Conservation (phyloP, 2,329 filamentous ascomycete species). For the Herpotrichia juniperi region DNA sequence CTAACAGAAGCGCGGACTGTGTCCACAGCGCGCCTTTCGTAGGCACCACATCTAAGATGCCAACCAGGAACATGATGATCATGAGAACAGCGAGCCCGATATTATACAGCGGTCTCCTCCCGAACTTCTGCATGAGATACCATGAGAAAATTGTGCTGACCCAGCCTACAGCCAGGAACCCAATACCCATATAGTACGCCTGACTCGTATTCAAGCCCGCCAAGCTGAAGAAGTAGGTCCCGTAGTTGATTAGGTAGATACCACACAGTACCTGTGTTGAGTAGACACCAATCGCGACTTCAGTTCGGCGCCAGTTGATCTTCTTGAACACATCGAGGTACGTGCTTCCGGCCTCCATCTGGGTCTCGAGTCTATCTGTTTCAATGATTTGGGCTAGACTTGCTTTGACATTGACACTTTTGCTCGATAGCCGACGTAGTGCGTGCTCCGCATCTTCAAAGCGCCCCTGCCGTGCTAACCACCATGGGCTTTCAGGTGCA, state of each 20-base stretch:
- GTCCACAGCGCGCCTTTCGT: conserved; percentile 46
- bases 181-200: conserved; percentile 53
- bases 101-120: conserved; percentile 74
- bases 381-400: conserved; percentile 88
- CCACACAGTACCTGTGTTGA: conserved; percentile 51
- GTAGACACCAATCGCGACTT: conserved; percentile 62
- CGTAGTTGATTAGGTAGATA: conserved; percentile 49
- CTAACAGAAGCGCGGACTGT: conserved; percentile 44
- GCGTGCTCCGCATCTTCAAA: conserved; percentile 69
- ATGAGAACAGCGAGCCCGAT: conserved; percentile 60
- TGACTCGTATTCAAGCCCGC: conserved; percentile 47
- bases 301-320: conserved; percentile 75
- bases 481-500: conserved; percentile 74
- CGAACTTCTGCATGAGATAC: conserved; percentile 78
- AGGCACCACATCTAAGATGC: conserved; percentile 71
- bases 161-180: conserved; percentile 68
- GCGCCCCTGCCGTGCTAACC: conserved; percentile 70
- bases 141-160: conserved; percentile 78
- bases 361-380: conserved; percentile 74
- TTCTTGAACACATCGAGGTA: conserved; percentile 84
- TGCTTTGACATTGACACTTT: conserved; percentile 45
- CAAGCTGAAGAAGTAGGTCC: conserved; percentile 51
- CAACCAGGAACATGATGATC: conserved; percentile 75
- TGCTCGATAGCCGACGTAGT: conserved; percentile 67
- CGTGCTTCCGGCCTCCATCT: conserved; percentile 63